Evolutionary conservation across 805 yeast genomes (phyloP), one percentile per base, ranked within the genome.

Genomic region (Helenozyma rhizophorensis): DNA sequence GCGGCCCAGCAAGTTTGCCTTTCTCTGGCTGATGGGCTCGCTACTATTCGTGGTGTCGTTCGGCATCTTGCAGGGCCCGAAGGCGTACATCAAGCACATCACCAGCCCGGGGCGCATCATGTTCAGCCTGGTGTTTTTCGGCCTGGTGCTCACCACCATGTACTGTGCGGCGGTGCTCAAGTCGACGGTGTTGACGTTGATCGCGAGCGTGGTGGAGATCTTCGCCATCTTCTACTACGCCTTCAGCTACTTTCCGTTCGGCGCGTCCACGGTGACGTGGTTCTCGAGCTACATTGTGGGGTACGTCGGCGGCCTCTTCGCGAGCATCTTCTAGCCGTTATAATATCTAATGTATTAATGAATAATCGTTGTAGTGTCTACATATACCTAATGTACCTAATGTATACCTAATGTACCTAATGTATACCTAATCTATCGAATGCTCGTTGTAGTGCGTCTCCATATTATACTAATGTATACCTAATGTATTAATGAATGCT

Each of bases 161-260:
- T 83, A 84, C 53, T 80, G 82, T 53, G 80, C 95, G 14, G 74
- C 86, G 5, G 43, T 65, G 4, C 53, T 80, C 47, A 82, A 79
- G 48, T 78, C 83, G 34, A 79, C 95, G 1, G 50, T 93, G 6
- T 61, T 88, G 32, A 87, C 97, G 0, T 60, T 93, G 9, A 52
- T 87, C 9, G 78, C 87, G 21, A 83, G 93, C 26, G 58, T 83
- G 2, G 58, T 84, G 9, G 97, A 93, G 57, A 65, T 89, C 7
- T 58, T 93, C 35, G 90, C 96, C 1, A 88, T 93, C n/a, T 50
- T 87, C 4, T 89, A 89, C 68, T 93, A 93, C 56, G 80, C 93
- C 0, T 70, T 90, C 25, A 84, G 95, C 50, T 93, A 93, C 58
- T 90, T 93, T 72, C 98, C 98, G 10, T 83, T 89, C 63, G 98